Evolutionary conservation across 306 rosid genomes (phyloP), one percentile per base, ranked within the genome.

Genomic region (Malus fusca): DNA sequence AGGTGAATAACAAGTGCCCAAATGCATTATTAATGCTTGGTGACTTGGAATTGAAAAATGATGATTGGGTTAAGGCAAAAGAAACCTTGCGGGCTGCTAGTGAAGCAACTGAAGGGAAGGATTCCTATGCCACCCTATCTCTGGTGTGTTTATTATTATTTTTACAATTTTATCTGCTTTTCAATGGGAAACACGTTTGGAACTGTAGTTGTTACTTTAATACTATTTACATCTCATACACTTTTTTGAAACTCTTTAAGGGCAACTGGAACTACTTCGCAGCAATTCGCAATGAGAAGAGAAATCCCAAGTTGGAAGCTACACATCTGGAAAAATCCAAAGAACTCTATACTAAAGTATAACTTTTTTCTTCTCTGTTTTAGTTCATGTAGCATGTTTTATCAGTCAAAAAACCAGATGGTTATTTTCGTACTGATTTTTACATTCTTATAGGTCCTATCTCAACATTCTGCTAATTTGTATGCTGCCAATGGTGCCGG

Each of bases 191-290:
- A n/a, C 61, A 22, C 56, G 40, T 74, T 67, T 75, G 66, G 46
- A 77, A 60, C 80, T 79, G 46, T 77, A 31, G 58, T 30, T 77
- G 8, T 70, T 68, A 19, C 65, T 75, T 55, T 48, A 46, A 28
- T 51, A 71, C 69, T 75, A 48, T 68, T 62, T 68, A 44, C 46
- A 26, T 69, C 79, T 83, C 79, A 84, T 60, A 48, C 62, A 31
- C 51, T 80, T 78, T 37, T 68, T 83, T 76, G 79, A 76, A 69
- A 59, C 79, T 82, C 87, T 79, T 79, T 77, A 69, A 95, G 99
- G 99, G 99, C 51, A 92, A 96, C 88, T 96, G 99, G 98, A 96
- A 92, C 91, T 92, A 96, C 91, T 96, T 96, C 78, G 97, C 99
- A 0, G 98, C 99, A 60, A 88, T 96, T 84, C 99, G 98, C 53